These are phyloP conservation scores for Tylopilus rubrobrunneus DNA, from an alignment of 768 basidiomycete genomes.

Conservation along the genomic window DNA sequence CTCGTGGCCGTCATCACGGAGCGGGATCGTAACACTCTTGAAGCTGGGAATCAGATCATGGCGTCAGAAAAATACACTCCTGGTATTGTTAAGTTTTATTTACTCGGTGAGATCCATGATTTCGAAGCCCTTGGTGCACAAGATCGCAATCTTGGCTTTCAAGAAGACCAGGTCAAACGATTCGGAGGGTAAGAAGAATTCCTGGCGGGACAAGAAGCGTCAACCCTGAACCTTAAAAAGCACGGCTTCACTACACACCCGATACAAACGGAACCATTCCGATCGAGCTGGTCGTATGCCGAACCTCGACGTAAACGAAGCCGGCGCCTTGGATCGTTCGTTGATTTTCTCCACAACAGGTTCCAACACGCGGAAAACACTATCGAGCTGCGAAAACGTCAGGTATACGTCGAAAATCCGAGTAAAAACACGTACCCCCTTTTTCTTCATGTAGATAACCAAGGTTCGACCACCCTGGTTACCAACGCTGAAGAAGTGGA, in stretches of 20 bases:
- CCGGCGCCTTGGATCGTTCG: conserved; percentile 67
- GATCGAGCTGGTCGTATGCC: conserved; percentile 77
- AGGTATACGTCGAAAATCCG: conserved; percentile 10
- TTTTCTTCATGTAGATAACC: conserved; percentile 94
- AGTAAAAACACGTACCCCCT: conserved; percentile 50
- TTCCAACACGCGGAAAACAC: conserved; percentile 95
- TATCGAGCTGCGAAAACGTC: conserved; percentile 54
- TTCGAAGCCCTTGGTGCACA: conserved; percentile 93
- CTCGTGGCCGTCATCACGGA: conserved; percentile 67
- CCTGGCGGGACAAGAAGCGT: conserved; percentile 34
- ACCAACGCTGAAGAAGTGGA: conserved; percentile 95
- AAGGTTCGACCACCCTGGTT: conserved; percentile 82
- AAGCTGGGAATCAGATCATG: conserved; percentile 43
- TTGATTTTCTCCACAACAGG: conserved; percentile 90
- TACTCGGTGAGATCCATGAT: conserved; percentile 96
- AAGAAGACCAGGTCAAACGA: conserved; percentile 89
- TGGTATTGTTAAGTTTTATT: conserved; percentile 23
- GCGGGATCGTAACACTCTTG: conserved; percentile 86
- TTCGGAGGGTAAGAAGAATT: conserved; percentile 91
- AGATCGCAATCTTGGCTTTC: conserved; percentile 88
- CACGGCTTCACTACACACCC: conserved; percentile 37
- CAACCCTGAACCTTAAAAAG: background rate
- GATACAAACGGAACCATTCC: conserved; percentile 94
- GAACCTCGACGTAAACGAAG: conserved; percentile 67
- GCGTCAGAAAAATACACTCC: background rate